phyloP scores from a whole-genome alignment of 495 filamentous ascomycete species.

The Aspergillus kassunensis region DNA sequence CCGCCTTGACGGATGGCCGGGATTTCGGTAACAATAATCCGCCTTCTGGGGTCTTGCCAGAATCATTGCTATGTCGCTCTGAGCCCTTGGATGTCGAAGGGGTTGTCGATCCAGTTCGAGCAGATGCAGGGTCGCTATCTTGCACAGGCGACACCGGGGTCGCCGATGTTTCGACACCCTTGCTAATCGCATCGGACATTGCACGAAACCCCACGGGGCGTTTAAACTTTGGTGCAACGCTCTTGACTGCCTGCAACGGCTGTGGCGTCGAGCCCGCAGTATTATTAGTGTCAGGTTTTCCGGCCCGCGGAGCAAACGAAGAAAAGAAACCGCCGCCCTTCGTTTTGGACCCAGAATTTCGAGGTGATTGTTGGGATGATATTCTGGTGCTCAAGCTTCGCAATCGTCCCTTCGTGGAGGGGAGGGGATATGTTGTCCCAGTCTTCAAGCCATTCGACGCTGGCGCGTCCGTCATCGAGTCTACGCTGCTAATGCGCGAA shows the following conservation, averaged over 20 bases:
- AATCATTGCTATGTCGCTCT: conserved; percentile 66
- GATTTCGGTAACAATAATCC: conserved; percentile 43
- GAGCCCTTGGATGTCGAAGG: conserved; percentile 78
- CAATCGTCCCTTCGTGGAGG: conserved; percentile 41
- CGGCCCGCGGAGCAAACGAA: conserved; percentile 42
- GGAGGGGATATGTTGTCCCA: conserved; percentile 59
- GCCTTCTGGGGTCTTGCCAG: conserved; percentile 60
- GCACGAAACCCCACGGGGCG: conserved; percentile 65
- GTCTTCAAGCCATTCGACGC: conserved; percentile 35
- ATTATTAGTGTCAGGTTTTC: conserved; percentile 46
- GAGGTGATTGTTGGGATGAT: conserved; percentile 41
- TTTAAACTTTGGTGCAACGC: conserved; percentile 46
- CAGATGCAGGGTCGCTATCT: conserved; percentile 66
- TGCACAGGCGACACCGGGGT: conserved; percentile 54
- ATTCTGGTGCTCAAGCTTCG: conserved; percentile 44
- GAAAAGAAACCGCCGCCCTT: conserved; percentile 47
- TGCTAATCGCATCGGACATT: conserved; percentile 65
- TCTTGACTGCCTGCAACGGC: conserved; percentile 35
- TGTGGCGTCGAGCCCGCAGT: conserved; percentile 49
- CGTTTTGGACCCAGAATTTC: conserved; percentile 51
- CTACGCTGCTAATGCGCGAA: conserved; percentile 74
- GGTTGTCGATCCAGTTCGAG: conserved; percentile 78
- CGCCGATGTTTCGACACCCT: conserved; percentile 29
- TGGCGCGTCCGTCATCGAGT: conserved; percentile 47
- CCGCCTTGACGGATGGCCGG: conserved; percentile 30